Evolutionary conservation across 176 grass and related monocot species (phyloP).

Genomic region (Triticum monococcum): DNA sequence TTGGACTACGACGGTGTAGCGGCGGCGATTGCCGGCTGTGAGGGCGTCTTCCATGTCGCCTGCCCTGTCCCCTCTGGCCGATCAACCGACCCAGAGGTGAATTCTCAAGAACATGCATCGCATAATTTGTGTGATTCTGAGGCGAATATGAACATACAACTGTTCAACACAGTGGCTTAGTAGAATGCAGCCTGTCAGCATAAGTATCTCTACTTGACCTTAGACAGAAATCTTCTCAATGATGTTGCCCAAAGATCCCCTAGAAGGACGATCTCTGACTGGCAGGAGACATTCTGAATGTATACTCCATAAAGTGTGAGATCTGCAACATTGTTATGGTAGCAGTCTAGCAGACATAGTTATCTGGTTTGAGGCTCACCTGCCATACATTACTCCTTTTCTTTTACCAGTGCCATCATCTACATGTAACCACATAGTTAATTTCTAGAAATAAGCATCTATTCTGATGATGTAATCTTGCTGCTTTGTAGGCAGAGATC

Average conservation of each 20-base stretch:
- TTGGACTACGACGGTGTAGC: conserved; percentile 47
- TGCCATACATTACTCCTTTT: neutral
- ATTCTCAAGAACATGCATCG: too few relatives aligned
- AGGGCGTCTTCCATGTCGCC: conserved; percentile 76
- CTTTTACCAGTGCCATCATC: too few relatives aligned
- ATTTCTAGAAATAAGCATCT: neutral
- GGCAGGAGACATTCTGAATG: too few relatives aligned
- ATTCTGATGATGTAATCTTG: neutral
- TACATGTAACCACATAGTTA: neutral
- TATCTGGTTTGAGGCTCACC: neutral
- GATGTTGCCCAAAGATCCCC: too few relatives aligned
- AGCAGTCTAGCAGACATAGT: too few relatives aligned
- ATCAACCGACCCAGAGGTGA: conserved; percentile 71
- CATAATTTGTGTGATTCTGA: too few relatives aligned
- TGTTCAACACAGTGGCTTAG: neutral
- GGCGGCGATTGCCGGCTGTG: conserved; percentile 52
- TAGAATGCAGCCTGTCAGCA: neutral
- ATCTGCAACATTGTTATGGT: neutral
- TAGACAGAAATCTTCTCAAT: too few relatives aligned
- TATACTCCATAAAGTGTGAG: neutral
- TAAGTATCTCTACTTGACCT: too few relatives aligned
- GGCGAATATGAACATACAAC: too few relatives aligned
- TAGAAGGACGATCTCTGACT: too few relatives aligned
- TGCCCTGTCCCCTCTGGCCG: conserved; percentile 57
- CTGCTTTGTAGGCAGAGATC: conserved; percentile 48